Conservation (phyloP, 139 green algal species). For the Nannochloris sp. region DNA sequence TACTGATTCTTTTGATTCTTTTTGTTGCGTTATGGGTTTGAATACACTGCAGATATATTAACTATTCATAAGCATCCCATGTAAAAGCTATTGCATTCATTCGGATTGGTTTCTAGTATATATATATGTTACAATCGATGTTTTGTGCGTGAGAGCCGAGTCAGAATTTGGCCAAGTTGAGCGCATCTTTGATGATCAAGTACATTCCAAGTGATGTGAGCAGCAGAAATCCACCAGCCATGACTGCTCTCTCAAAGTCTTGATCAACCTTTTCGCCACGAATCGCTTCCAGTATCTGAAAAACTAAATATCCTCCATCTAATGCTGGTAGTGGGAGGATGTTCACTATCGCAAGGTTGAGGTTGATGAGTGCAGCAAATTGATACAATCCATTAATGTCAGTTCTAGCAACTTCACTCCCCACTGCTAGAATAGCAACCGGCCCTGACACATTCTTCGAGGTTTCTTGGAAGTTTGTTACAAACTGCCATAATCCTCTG, state of each 20-base stretch:
- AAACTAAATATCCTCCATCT: conserved; percentile 85
- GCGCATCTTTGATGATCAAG: conserved; percentile 68
- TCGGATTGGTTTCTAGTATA: background rate
- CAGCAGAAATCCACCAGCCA: conserved; percentile 77
- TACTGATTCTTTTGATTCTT: conserved; percentile 54
- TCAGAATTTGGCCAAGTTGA: conserved; percentile 6
- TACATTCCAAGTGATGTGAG: conserved; percentile 68
- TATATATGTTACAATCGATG: background rate
- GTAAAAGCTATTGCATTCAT: background rate
- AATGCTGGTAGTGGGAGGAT: conserved; percentile 88
- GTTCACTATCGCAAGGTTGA: conserved; percentile 98
- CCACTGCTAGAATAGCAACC: conserved; percentile 88
- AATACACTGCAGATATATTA: background rate
- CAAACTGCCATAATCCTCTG: conserved; percentile 57
- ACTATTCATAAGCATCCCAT: background rate
- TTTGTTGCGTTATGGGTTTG: background rate
- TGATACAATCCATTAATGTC: conserved; percentile 67
- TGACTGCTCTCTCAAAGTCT: conserved; percentile 75
- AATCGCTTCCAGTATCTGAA: conserved; percentile 77
- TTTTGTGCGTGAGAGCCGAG: too few relatives aligned
- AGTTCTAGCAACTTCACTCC: conserved; percentile 72
- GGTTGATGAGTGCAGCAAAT: conserved; percentile 95
- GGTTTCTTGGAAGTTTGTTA: conserved; percentile 61
- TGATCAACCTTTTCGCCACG: conserved; percentile 76
- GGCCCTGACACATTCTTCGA: conserved; percentile 69